Percentiles rank a stretch among this genome's conserved stretches.
Conservation (phyloP, 768 basidiomycete genomes). For the Russula brevipes region DNA sequence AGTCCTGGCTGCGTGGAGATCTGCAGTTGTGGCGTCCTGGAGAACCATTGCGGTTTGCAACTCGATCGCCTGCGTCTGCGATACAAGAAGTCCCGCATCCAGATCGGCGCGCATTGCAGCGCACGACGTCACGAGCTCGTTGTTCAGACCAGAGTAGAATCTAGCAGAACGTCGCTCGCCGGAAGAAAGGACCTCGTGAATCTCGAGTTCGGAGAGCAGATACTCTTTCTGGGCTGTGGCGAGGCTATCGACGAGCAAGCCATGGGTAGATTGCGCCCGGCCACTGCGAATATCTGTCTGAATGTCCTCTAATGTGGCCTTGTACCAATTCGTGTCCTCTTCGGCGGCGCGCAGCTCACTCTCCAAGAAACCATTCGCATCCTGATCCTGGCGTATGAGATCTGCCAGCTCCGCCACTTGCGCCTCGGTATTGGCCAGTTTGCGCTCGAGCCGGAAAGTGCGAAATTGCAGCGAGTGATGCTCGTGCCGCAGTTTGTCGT, state of each 20-base stretch:
- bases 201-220: conserved; percentile 13
- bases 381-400: conserved; percentile 53
- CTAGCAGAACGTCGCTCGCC: conserved; percentile 4
- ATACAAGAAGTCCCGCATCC: conserved; percentile 18
- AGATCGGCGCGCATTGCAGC: conserved; percentile 22
- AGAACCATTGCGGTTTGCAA: conserved; percentile 39
- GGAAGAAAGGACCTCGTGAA: background rate
- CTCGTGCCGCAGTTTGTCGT: conserved; percentile 27
- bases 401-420: conserved; percentile 62
- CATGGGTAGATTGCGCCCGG: background rate
- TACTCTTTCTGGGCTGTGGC: conserved; percentile 1
- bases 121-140: conserved; percentile 27
- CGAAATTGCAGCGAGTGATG: conserved; percentile 42
- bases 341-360: conserved; percentile 27
- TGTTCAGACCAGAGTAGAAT: conserved; percentile 22
- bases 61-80: conserved; percentile 32
- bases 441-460: conserved; percentile 55
- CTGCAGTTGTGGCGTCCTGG: conserved; percentile 40
- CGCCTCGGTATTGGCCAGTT: conserved; percentile 59
- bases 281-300: background rate
- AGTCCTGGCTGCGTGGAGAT: conserved; percentile 34
- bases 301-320: conserved; percentile 10
- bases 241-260: background rate
- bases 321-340: conserved; percentile 23
- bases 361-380: conserved; percentile 45